Evolutionary conservation across 1,284 basidiomycete genomes (phyloP).

Genomic region (Binderoboletus segoi): DNA sequence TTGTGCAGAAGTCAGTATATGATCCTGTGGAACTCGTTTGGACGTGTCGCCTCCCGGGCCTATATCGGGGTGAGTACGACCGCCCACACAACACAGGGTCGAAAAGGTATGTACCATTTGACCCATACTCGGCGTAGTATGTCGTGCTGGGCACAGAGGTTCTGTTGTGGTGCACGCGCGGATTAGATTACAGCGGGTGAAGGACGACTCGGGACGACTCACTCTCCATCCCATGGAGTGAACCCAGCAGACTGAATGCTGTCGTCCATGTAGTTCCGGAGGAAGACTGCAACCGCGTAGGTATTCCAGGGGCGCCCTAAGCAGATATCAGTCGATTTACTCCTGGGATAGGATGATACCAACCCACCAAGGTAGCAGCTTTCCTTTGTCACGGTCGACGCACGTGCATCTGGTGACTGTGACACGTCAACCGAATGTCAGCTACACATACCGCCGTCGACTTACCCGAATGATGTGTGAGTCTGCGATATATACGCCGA

Average conservation of each 20-base stretch:
- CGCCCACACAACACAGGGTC: too few relatives aligned
- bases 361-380: conserved; percentile 56
- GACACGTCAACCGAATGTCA: conserved; percentile 33
- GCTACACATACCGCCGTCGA: conserved; percentile 48
- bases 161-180: too few relatives aligned
- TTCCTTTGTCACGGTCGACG: conserved; percentile 46
- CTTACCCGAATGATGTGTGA: conserved; percentile 61
- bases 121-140: too few relatives aligned
- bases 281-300: conserved; percentile 55
- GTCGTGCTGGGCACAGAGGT: too few relatives aligned
- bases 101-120: too few relatives aligned
- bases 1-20: too few relatives aligned
- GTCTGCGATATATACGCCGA: conserved; percentile 62
- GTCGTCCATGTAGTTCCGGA: conserved; percentile 61
- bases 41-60: too few relatives aligned
- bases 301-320: conserved; percentile 67
- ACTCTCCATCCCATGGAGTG: conserved; percentile 40
- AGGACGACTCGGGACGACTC: too few relatives aligned
- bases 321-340: background rate
- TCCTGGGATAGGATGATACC: background rate
- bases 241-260: conserved; percentile 56
- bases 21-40: too few relatives aligned
- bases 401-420: conserved; percentile 63
- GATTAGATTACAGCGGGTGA: too few relatives aligned
- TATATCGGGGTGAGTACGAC: too few relatives aligned